These are phyloP conservation scores for Spathaspora sp. DNA, from an alignment of 805 yeast species.

Conservation along the genomic window DNA sequence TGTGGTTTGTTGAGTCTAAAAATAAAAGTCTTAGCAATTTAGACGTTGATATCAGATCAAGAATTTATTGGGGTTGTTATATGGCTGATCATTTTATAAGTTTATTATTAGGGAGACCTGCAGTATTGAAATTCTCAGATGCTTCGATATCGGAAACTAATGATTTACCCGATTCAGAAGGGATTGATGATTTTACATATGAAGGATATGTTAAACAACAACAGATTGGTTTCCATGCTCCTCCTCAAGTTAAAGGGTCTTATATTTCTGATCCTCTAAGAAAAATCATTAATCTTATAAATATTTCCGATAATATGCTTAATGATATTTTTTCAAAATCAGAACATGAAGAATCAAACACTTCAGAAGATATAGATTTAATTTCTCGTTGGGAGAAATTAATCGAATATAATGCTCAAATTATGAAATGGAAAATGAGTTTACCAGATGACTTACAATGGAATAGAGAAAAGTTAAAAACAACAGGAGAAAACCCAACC, in stretches of 20 bases:
- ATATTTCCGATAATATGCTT: constrained; percentile 43
- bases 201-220: constrained; percentile 12
- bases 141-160: constrained; percentile 59
- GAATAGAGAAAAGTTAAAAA: constrained; percentile 38
- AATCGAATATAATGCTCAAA: constrained; percentile 46
- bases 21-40: constrained; percentile 39
- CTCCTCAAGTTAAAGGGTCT: constrained; percentile 13
- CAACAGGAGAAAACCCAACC: constrained; percentile 51
- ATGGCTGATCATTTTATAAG: constrained; percentile 63
- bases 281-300: constrained; percentile 39
- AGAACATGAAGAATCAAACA: constrained; percentile 23
- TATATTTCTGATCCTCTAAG: constrained; percentile 43
- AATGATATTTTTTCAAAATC: constrained; percentile 42
- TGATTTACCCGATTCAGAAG: constrained; percentile 56
- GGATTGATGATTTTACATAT: constrained; percentile 59
- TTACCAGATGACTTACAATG: constrained; percentile 50
- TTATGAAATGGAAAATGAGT: constrained; percentile 47
- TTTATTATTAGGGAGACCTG: constrained; percentile 56
- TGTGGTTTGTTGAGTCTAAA: constrained; percentile 47
- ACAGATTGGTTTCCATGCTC: constrained; percentile 10
- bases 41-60: constrained; percentile 52
- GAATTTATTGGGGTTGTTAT: constrained; percentile 67
- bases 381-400: constrained; percentile 34
- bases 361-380: constrained; percentile 38
- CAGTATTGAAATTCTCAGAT: constrained; percentile 50